Evolutionary conservation across 2,329 filamentous ascomycete genomes (phyloP).

Genomic region (Pyrenochaeta sp.): DNA sequence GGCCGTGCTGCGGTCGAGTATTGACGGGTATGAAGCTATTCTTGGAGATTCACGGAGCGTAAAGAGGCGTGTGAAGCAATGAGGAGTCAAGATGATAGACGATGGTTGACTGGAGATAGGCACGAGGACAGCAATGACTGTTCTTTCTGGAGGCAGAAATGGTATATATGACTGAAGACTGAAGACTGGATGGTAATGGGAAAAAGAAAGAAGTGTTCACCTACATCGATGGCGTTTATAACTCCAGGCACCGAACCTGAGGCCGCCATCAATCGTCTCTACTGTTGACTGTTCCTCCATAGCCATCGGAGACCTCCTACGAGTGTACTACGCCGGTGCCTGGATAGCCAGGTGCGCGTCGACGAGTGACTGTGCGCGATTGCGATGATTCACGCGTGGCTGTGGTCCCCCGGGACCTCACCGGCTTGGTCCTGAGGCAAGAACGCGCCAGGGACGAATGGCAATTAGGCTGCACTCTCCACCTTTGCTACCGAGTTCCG

Average conservation of each 20-base stretch:
- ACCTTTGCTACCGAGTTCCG: conserved; percentile 8
- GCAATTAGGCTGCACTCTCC: conserved; percentile 31
- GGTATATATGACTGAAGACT: conserved; percentile 25
- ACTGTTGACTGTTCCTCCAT: conserved; percentile 27
- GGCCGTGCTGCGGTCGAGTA: neutral
- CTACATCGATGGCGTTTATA: conserved; percentile 34
- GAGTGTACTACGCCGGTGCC: conserved; percentile 29
- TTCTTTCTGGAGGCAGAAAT: conserved; percentile 2
- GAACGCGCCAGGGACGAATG: conserved; percentile 21
- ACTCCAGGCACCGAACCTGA: conserved; percentile 43
- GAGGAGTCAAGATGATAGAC: neutral
- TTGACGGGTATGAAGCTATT: conserved; percentile 20
- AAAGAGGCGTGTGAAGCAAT: conserved; percentile 6
- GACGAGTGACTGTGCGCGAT: conserved; percentile 34
- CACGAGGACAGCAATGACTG: conserved; percentile 18
- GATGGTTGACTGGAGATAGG: conserved; percentile 28
- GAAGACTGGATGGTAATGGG: conserved; percentile 13
- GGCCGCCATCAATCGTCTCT: conserved; percentile 32
- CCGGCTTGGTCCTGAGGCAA: conserved; percentile 35
- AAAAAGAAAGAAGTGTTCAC: conserved; percentile 20
- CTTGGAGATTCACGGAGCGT: conserved; percentile 15
- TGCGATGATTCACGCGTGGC: conserved; percentile 45
- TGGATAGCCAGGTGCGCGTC: conserved; percentile 32
- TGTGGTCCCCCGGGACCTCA: conserved; percentile 23
- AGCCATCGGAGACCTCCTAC: conserved; percentile 37